Conservation (phyloP, 2,329 filamentous ascomycete genomes). For the Fusarium algeriense region DNA sequence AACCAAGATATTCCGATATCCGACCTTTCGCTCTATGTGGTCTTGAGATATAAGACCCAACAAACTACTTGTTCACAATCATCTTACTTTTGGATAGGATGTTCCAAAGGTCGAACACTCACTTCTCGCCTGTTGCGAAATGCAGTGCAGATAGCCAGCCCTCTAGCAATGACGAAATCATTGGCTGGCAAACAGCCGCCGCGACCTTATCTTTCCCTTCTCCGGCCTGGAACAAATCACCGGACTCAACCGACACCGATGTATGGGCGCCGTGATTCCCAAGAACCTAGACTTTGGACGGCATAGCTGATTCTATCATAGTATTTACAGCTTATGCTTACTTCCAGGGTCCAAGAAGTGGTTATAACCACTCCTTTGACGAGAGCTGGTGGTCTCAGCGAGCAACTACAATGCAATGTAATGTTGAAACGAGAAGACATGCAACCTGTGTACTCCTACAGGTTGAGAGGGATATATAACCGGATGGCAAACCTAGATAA, state of each 20-base stretch:
- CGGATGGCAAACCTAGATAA: not conserved
- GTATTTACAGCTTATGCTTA: not conserved
- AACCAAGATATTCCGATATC: no score
- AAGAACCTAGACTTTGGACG: no score
- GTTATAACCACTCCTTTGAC: not conserved
- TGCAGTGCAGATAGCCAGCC: fast-evolving
- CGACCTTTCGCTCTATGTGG: no score
- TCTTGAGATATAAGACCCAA: no score
- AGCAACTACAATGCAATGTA: not conserved
- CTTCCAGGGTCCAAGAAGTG: not conserved
- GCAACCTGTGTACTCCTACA: not conserved
- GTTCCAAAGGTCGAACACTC: fast-evolving
- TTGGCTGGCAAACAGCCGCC: not conserved
- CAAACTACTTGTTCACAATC: no score
- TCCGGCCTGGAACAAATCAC: fast-evolving
- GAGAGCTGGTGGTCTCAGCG: not conserved
- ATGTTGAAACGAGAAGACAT: not conserved
- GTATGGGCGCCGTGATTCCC: not conserved
- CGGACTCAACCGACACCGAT: not conserved
- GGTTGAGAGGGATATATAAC: not conserved
- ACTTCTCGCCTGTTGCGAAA: not conserved
- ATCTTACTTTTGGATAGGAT: not conserved
- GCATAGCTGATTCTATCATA: not conserved
- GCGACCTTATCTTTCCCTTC: no score
- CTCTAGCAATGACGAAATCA: not conserved